Evolutionary conservation across 306 rosid genomes (phyloP).

Genomic region (Trifolium dubium): DNA sequence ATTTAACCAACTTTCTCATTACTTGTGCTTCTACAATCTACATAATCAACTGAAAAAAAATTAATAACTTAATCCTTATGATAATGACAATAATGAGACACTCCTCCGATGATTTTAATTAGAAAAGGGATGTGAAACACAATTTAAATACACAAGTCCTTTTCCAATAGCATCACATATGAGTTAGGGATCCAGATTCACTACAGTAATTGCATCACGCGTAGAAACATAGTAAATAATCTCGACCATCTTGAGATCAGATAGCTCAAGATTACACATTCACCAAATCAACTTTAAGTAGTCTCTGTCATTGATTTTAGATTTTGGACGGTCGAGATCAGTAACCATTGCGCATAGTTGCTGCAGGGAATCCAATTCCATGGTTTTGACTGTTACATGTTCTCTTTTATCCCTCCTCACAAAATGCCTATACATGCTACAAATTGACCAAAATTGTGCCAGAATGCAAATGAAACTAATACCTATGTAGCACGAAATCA

Average conservation of each 20-base stretch:
- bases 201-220: neutral
- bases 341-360: neutral
- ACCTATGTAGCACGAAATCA: neutral
- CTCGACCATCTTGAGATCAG: neutral
- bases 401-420: conserved; percentile 1
- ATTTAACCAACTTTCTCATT: conserved; percentile 33
- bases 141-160: conserved; percentile 3
- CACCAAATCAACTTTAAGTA: neutral
- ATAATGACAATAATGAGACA: conserved; percentile 19
- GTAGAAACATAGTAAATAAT: neutral
- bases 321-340: neutral
- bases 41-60: neutral
- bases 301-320: neutral
- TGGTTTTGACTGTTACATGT: neutral
- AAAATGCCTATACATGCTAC: neutral
- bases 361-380: neutral
- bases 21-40: neutral
- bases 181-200: neutral
- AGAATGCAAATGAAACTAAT: neutral
- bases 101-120: conserved; percentile 1
- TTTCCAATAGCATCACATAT: neutral
- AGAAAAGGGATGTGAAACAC: conserved; percentile 19
- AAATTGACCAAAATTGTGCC: conserved; percentile 3
- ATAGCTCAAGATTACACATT: neutral
- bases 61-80: neutral